Percentiles rank a stretch among this genome's conserved stretches.
Evolutionary conservation across 495 filamentous ascomycete genomes (phyloP).

Genomic region (Aspergillus steynii): DNA sequence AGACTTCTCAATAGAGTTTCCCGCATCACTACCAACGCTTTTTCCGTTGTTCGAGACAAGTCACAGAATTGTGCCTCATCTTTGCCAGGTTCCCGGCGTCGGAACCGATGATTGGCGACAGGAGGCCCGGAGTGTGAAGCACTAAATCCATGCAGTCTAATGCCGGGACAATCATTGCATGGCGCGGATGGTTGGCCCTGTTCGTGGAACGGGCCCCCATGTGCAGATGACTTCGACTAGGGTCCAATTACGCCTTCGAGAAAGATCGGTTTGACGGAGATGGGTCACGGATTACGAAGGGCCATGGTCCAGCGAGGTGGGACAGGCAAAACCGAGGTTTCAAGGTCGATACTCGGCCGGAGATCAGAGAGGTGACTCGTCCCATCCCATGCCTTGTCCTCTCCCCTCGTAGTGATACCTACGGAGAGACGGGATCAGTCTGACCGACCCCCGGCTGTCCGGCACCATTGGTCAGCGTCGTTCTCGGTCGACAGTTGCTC

Average conservation of each 20-base stretch:
- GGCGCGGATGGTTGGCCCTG: constrained; percentile 12
- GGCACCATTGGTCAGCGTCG: too few species aligned
- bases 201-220: constrained; percentile 6
- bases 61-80: neutral
- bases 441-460: neutral
- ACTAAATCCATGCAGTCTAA: constrained; percentile 16
- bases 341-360: neutral
- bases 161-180: constrained; percentile 27
- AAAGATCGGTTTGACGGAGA: constrained; percentile 12
- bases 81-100: neutral
- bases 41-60: neutral
- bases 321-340: constrained; percentile 2
- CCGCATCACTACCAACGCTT: neutral
- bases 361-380: neutral
- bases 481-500: too few species aligned
- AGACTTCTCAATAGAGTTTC: neutral
- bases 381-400: too few species aligned
- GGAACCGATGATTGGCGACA: constrained; percentile 13
- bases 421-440: neutral
- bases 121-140: neutral
- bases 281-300: constrained; percentile 7
- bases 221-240: constrained; percentile 23
- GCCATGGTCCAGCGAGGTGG: constrained; percentile 6
- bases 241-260: constrained; percentile 16
- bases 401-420: neutral